phyloP scores from a whole-genome alignment of 2,329 filamentous ascomycete species.

The Simplicillium sp. region DNA sequence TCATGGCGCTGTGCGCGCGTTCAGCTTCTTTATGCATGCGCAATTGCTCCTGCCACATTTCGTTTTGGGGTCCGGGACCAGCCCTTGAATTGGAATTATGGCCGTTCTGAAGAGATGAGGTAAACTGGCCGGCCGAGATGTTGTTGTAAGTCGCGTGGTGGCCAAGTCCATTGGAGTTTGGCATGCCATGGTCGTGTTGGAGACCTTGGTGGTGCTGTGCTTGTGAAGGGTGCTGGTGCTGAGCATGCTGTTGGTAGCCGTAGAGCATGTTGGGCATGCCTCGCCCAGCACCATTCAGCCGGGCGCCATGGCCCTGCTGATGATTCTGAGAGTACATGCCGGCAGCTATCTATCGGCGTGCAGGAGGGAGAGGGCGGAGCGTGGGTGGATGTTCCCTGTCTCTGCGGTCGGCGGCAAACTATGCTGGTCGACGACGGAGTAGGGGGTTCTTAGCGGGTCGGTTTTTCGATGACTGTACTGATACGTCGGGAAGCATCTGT shows the following conservation, averaged over 20 bases:
- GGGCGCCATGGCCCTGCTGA: conserved; percentile 64
- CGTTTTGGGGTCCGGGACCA: conserved; percentile 43
- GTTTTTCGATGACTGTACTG: conserved; percentile 7
- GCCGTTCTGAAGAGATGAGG: conserved; percentile 47
- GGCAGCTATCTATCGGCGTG: conserved; percentile 7
- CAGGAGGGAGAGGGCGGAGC: background rate
- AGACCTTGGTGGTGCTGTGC: conserved; percentile 53
- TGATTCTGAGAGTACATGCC: conserved; percentile 68
- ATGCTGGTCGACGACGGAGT: conserved; percentile 11
- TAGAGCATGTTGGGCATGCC: conserved; percentile 61
- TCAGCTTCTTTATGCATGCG: conserved; percentile 70
- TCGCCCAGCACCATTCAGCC: conserved; percentile 51
- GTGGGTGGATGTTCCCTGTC: no score
- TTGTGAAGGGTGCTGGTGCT: conserved; percentile 54
- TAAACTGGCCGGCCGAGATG: conserved; percentile 54
- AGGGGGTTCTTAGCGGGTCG: conserved; percentile 2
- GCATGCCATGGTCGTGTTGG: conserved; percentile 47
- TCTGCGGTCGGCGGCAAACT: conserved; percentile 12
- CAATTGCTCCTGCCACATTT: conserved; percentile 85
- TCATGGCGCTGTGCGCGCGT: conserved; percentile 63
- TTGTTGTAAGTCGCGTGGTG: conserved; percentile 38
- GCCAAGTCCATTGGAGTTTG: conserved; percentile 44
- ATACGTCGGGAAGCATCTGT: conserved; percentile 15
- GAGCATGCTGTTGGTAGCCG: conserved; percentile 55
- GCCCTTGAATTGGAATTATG: conserved; percentile 37